A percentile compares a stretch with the other conserved stretches of the same genome.
phyloP scores from a whole-genome alignment of 2,329 filamentous ascomycete genomes.

The Diaporthe longicolla region DNA sequence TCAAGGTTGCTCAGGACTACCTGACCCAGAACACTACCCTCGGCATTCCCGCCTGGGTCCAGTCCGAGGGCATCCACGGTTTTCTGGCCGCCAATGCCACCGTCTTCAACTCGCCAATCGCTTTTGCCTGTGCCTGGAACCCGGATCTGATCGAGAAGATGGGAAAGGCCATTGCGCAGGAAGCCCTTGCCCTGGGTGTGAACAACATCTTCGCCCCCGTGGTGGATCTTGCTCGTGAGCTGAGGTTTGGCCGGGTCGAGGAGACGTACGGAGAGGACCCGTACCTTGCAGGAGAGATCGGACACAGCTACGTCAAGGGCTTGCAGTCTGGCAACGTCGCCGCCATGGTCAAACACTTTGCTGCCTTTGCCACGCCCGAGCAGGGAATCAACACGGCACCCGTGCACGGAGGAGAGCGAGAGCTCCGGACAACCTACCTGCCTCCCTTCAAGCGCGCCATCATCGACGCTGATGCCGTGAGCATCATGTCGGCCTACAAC shows the following conservation, averaged over 20 bases:
- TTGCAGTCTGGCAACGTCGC: conserved; percentile 76
- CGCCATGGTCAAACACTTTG: conserved; percentile 83
- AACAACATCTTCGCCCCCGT: conserved; percentile 82
- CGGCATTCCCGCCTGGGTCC: conserved; percentile 80
- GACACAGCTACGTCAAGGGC: conserved; percentile 69
- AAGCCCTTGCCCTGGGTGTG: conserved; percentile 76
- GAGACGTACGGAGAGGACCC: conserved; percentile 81
- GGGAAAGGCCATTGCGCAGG: conserved; percentile 75
- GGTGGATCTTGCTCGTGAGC: conserved; percentile 78
- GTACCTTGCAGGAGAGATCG: conserved; percentile 77
- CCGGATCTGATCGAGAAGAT: conserved; percentile 75
- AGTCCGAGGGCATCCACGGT: conserved; percentile 82
- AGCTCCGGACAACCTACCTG: conserved; percentile 69
- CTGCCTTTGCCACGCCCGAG: conserved; percentile 77
- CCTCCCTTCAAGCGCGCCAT: conserved; percentile 78
- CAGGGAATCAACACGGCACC: conserved; percentile 79
- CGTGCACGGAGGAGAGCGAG: conserved; percentile 66
- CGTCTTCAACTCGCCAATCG: conserved; percentile 85
- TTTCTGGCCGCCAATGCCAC: conserved; percentile 80
- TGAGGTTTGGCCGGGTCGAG: conserved; percentile 80
- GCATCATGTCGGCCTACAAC: conserved; percentile 82
- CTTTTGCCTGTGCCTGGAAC: conserved; percentile 79
- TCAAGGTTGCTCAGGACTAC: conserved; percentile 78
- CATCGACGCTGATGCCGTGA: conserved; percentile 76
- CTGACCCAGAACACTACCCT: conserved; percentile 75